Conservation (phyloP, 768 basidiomycete genomes). For the Daedaleopsis sinensis region DNA sequence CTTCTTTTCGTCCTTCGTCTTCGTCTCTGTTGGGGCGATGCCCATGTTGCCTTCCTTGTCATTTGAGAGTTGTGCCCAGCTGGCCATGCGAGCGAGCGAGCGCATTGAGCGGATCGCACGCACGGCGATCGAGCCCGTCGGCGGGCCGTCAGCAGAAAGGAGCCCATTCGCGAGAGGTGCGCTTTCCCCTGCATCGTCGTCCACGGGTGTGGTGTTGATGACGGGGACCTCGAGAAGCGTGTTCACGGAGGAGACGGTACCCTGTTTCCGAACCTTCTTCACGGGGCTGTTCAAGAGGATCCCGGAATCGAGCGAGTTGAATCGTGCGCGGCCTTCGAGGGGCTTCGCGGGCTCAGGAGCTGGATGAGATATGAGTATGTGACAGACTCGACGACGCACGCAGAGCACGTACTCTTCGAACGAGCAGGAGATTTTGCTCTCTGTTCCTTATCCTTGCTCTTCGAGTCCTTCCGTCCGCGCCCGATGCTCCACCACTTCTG, state of each 20-base stretch:
- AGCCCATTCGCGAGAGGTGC: constrained; percentile 11
- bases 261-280: constrained; percentile 16
- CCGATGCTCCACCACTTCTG: constrained; percentile 86
- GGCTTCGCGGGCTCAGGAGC: constrained; percentile 50
- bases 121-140: constrained; percentile 69
- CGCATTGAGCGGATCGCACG: constrained; percentile 79
- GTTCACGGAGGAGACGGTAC: constrained; percentile 17
- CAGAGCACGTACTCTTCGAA: constrained; percentile 43
- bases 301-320: constrained; percentile 63
- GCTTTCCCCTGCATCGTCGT: not conserved
- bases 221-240: constrained; percentile 21
- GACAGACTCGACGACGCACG: not conserved
- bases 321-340: constrained; percentile 47
- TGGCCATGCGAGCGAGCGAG: constrained; percentile 70
- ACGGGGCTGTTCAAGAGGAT: constrained; percentile 37
- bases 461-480: constrained; percentile 71
- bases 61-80: constrained; percentile 65
- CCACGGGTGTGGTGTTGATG: not conserved
- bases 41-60: constrained; percentile 35
- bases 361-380: constrained; percentile 24
- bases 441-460: constrained; percentile 56
- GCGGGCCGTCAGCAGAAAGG: constrained; percentile 21
- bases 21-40: constrained; percentile 22
- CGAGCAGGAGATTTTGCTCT: constrained; percentile 31
- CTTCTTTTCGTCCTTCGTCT: constrained; percentile 36